Conservation (phyloP, 306 rosid species). For the Urtica urens region DNA sequence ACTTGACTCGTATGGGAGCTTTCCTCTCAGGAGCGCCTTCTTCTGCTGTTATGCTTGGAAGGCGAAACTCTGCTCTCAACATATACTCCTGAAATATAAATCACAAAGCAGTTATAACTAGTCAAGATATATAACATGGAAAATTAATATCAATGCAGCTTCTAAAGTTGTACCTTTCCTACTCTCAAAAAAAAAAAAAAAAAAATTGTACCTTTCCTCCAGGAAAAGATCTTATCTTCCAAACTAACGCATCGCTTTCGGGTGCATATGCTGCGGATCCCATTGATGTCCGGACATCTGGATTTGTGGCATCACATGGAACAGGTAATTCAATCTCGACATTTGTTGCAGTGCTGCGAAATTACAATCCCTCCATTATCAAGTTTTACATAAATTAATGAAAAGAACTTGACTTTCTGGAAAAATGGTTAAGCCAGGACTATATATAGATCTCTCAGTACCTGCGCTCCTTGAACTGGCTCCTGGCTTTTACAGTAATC, state of each 20-base stretch:
- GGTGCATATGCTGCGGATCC: conserved; percentile 98
- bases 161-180: too few relatives aligned
- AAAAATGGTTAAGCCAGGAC: conserved; percentile 15
- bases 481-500: conserved; percentile 87
- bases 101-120: too few relatives aligned
- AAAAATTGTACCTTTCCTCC: conserved; percentile 81
- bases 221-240: conserved; percentile 95
- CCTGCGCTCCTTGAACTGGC: conserved; percentile 99
- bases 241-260: conserved; percentile 74
- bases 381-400: conserved; percentile 5
- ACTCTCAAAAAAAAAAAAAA: too few relatives aligned
- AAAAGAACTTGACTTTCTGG: conserved; percentile 2
- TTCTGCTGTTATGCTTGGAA: conserved; percentile 80
- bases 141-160: too few relatives aligned
- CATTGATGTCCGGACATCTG: conserved; percentile 86
- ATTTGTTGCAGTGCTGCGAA: conserved; percentile 80
- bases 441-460: conserved; percentile 18
- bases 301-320: conserved; percentile 84
- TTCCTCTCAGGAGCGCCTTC: conserved; percentile 87
- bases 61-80: conserved; percentile 93
- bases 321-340: conserved; percentile 93
- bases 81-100: conserved; percentile 93
- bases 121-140: conserved; percentile 17
- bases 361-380: conserved; percentile 24
- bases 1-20: conserved; percentile 93